Base-by-base conservation (phyloP, 176 grass and related monocot genomes). In the Oryza officinalis region DNA sequence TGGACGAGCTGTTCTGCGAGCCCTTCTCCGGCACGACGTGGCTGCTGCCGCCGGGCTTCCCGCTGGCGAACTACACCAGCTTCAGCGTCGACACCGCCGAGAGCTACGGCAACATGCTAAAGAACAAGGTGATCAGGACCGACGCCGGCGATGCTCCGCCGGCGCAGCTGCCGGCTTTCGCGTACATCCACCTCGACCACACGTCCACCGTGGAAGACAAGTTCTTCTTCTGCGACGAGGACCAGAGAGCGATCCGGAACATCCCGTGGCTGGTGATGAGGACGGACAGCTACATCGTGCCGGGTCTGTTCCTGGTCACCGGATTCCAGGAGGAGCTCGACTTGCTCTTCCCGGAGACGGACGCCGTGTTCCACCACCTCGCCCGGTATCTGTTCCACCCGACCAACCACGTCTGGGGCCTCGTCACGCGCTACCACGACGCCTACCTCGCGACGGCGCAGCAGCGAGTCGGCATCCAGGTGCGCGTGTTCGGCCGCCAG, bases 241-340 rank as follows among this genome's bases (percentile, higher is more conserved):
- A 94, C 90, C 87, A 89, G 75, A 40, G 49, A 61, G 18, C 79
- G 33, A 75, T 92, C 46, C 49, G 68, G 27, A 75, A 80, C 61
- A 63, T 89, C 41, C 75, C 64, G 37, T 94, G 93, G 93, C 43
- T 94, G 20, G 63, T 90, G 6, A 25, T 92, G 49, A 68, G 88
- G 68, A 90, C 92, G 17, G 87, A 94, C 80, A n/a, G 6, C 76
- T 94, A 94, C 63, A 80, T 94, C 20, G 90, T 85, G 83, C 85
- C 87, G 0, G 60, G 78, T 12, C 65, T 94, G 52, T 89, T 92
- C 75, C 85, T 94, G 41, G 81, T 83, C 66, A 27, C 32, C 18
- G 57, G 15, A 15, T 92, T 87, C 65, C 69, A 73, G 69, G 73
- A 76, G 11, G 87, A 94, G 66, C 80, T 94, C 47, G 27, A 41